These are phyloP conservation scores for Cytospora piceae DNA, from an alignment of 2,329 filamentous ascomycete species.

Conservation along the genomic window DNA sequence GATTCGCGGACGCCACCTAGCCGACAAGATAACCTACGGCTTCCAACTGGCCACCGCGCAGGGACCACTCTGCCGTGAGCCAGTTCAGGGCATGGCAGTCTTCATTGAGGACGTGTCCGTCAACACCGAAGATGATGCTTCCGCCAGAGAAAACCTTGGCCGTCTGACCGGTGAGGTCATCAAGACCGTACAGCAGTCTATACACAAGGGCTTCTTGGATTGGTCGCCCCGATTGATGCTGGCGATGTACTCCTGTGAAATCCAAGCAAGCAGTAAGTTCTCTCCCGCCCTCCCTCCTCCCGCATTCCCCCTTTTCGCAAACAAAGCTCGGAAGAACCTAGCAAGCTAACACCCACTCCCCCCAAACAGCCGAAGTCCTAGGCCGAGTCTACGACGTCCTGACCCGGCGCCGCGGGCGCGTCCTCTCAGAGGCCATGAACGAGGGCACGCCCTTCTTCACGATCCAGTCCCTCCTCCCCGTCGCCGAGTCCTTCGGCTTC, in stretches of 20 bases:
- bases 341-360: slow-evolving; percentile 30
- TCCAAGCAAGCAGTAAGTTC: slow-evolving; percentile 82
- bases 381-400: slow-evolving; percentile 97
- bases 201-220: slow-evolving; percentile 85
- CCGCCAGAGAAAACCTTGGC: slow-evolving; percentile 69
- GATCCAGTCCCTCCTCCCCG: slow-evolving; percentile 83
- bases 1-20: slow-evolving; percentile 69
- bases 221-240: slow-evolving; percentile 95
- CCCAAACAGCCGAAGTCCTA: slow-evolving; percentile 76
- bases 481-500: slow-evolving; percentile 95
- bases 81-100: slow-evolving; percentile 89
- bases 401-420: slow-evolving; percentile 87
- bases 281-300: slow-evolving; percentile 4
- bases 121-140: slow-evolving; percentile 53
- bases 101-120: slow-evolving; percentile 81
- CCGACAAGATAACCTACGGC: slow-evolving; percentile 88
- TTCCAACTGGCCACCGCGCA: slow-evolving; percentile 92
- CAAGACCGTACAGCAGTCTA: slow-evolving; percentile 82
- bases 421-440: slow-evolving; percentile 88
- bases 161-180: slow-evolving; percentile 92
- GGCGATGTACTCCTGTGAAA: slow-evolving; percentile 97
- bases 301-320: not conserved
- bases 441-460: slow-evolving; percentile 97
- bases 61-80: slow-evolving; percentile 90
- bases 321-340: not conserved